phyloP scores from a whole-genome alignment of 805 yeast genomes.

The Zygosaccharomyces kombuchaensis region DNA sequence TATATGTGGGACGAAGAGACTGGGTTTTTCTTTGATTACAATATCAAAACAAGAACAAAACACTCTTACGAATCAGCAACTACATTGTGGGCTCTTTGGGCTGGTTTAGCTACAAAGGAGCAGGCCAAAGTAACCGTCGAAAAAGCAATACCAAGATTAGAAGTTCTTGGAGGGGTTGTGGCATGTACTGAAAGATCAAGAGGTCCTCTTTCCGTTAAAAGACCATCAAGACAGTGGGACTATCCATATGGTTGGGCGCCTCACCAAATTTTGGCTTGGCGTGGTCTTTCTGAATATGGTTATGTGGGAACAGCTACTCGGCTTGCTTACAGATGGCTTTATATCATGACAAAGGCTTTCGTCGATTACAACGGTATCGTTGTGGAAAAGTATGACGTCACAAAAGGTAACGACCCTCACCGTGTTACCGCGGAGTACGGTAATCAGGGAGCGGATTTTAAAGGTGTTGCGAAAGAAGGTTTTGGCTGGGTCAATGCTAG shows the following conservation, averaged over 20 bases:
- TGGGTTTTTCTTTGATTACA: conserved; percentile 80
- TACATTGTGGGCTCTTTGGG: conserved; percentile 89
- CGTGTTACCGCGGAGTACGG: conserved; percentile 95
- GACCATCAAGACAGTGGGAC: conserved; percentile 97
- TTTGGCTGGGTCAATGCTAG: conserved; percentile 98
- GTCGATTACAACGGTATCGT: conserved; percentile 92
- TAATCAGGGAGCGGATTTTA: conserved; percentile 88
- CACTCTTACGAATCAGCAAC: conserved; percentile 81
- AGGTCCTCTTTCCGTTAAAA: conserved; percentile 60
- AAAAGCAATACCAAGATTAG: conserved; percentile 62
- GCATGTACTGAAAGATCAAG: conserved; percentile 75
- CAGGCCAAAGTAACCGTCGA: conserved; percentile 65
- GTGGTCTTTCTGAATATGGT: conserved; percentile 72
- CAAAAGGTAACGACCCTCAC: conserved; percentile 78
- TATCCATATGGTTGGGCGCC: conserved; percentile 99
- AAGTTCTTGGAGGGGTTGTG: conserved; percentile 83
- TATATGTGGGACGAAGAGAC: conserved; percentile 81
- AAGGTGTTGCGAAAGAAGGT: conserved; percentile 93
- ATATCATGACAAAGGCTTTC: conserved; percentile 80
- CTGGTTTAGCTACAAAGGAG: conserved; percentile 58
- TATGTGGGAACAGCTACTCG: conserved; percentile 60
- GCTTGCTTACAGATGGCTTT: conserved; percentile 83
- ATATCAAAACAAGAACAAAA: conserved; percentile 52
- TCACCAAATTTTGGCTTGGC: conserved; percentile 93
- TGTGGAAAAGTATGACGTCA: conserved; percentile 92